Conservation (phyloP, 495 filamentous ascomycete genomes). For the Hypoxylon trugodes region DNA sequence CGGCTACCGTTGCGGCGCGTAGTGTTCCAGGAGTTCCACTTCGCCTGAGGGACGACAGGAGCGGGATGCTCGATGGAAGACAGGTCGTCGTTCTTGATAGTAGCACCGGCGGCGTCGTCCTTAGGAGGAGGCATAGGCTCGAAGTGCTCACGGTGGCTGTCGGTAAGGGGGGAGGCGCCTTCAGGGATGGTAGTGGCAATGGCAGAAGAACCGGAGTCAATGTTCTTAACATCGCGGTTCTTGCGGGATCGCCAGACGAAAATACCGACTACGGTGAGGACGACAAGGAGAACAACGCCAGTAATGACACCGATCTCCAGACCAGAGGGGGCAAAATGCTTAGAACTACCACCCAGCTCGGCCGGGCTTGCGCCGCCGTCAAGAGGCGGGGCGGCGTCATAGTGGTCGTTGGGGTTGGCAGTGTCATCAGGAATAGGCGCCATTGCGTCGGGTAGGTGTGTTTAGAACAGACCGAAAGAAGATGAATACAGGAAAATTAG, state of each 20-base stretch:
- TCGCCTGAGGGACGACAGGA: background rate
- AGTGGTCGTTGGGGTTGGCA: slow-evolving; percentile 29
- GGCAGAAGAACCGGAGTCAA: slow-evolving; percentile 6
- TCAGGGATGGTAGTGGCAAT: slow-evolving; percentile 2
- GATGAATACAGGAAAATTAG: background rate
- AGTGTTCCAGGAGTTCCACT: slow-evolving; percentile 27
- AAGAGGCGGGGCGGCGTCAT: slow-evolving; percentile 38
- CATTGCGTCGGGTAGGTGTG: slow-evolving; percentile 19
- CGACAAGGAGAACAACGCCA: slow-evolving; percentile 25
- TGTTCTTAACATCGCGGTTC: slow-evolving; percentile 20
- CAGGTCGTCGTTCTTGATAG: slow-evolving; percentile 33
- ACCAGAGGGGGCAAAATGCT: slow-evolving; percentile 31
- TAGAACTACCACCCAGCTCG: slow-evolving; percentile 19
- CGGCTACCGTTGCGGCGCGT: slow-evolving; percentile 1
- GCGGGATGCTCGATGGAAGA: slow-evolving; percentile 31
- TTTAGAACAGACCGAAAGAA: background rate
- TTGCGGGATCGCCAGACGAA: slow-evolving; percentile 44
- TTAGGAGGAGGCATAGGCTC: slow-evolving; percentile 29
- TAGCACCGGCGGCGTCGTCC: slow-evolving; percentile 17
- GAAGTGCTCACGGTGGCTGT: background rate
- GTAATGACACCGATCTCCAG: slow-evolving; percentile 44
- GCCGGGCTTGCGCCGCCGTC: slow-evolving; percentile 38
- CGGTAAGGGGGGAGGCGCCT: slow-evolving; percentile 6
- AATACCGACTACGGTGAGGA: slow-evolving; percentile 33
- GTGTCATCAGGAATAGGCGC: slow-evolving; percentile 22